Conservation (phyloP, 2,329 filamentous ascomycete species). For the Trichothecium roseum region DNA sequence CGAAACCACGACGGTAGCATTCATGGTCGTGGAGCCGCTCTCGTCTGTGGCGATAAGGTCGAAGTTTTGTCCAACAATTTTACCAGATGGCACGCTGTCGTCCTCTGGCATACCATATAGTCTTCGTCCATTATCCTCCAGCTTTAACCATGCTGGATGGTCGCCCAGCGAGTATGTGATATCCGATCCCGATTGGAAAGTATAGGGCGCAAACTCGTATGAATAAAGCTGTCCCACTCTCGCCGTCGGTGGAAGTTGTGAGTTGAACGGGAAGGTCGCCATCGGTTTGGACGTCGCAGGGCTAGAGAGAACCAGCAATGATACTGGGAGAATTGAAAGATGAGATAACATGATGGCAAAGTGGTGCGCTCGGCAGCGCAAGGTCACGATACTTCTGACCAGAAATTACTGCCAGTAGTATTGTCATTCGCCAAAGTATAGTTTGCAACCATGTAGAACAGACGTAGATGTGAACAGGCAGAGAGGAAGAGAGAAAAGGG, state of each 20-base stretch:
- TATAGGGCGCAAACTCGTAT: slow-evolving; percentile 63
- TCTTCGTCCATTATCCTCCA: slow-evolving; percentile 54
- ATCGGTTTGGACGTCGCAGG: slow-evolving; percentile 23
- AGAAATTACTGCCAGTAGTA: too few relatives aligned
- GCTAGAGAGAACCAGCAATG: slow-evolving; percentile 14
- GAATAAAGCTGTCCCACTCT: slow-evolving; percentile 56
- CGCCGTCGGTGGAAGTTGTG: slow-evolving; percentile 73
- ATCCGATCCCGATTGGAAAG: slow-evolving; percentile 55
- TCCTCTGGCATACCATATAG: slow-evolving; percentile 61
- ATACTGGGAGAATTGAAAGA: slow-evolving; percentile 12
- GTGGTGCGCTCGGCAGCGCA: slow-evolving; percentile 11
- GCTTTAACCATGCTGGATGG: slow-evolving; percentile 63
- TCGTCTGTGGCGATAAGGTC: slow-evolving; percentile 59
- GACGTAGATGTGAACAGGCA: slow-evolving; percentile 2
- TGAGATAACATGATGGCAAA: slow-evolving; percentile 19
- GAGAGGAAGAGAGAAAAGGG: slow-evolving; percentile 7
- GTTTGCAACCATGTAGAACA: slow-evolving; percentile 8
- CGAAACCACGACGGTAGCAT: slow-evolving; percentile 62
- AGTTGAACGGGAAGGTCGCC: slow-evolving; percentile 65
- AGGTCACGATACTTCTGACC: slow-evolving; percentile 9
- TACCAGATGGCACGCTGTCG: slow-evolving; percentile 33
- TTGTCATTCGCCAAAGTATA: slow-evolving; percentile 3
- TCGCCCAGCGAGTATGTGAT: slow-evolving; percentile 58
- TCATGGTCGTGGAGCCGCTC: slow-evolving; percentile 51
- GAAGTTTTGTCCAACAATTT: slow-evolving; percentile 50